phyloP scores from a whole-genome alignment of 345 rosid genomes.

The Syzygium aqueum region DNA sequence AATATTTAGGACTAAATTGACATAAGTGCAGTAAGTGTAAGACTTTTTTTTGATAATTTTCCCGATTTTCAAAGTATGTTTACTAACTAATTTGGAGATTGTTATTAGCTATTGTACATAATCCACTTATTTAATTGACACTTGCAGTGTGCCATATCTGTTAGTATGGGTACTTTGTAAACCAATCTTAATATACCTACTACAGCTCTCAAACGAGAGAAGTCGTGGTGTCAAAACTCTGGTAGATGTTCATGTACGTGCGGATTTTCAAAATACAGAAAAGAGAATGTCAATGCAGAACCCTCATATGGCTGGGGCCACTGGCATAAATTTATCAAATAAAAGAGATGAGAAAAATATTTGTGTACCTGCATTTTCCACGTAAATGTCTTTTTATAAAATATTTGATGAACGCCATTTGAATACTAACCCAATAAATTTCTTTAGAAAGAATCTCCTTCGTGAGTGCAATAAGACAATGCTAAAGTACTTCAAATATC shows the following conservation, averaged over 20 bases:
- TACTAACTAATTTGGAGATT: background rate
- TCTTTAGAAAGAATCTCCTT: background rate
- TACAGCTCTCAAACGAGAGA: background rate
- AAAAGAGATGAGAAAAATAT: background rate
- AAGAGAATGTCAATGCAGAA: background rate
- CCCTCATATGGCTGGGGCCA: background rate
- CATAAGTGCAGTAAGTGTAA: too few relatives aligned
- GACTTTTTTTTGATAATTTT: too few relatives aligned
- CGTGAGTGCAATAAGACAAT: background rate
- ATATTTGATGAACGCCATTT: background rate
- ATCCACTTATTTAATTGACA: background rate
- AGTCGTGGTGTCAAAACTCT: background rate
- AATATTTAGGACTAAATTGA: too few relatives aligned
- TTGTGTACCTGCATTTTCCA: background rate
- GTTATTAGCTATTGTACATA: background rate
- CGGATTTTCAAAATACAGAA: background rate
- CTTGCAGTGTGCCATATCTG: too few relatives aligned
- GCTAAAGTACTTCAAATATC: background rate
- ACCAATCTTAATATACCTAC: background rate
- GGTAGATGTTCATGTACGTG: background rate
- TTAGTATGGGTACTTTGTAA: background rate
- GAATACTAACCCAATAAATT: background rate
- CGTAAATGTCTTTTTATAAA: background rate
- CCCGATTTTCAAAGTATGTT: background rate
- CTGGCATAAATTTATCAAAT: background rate